Percentiles rank a stretch among this genome's conserved stretches.
Evolutionary conservation across 345 rosid genomes (phyloP).

Genomic region (Pseudoturritis turrita): DNA sequence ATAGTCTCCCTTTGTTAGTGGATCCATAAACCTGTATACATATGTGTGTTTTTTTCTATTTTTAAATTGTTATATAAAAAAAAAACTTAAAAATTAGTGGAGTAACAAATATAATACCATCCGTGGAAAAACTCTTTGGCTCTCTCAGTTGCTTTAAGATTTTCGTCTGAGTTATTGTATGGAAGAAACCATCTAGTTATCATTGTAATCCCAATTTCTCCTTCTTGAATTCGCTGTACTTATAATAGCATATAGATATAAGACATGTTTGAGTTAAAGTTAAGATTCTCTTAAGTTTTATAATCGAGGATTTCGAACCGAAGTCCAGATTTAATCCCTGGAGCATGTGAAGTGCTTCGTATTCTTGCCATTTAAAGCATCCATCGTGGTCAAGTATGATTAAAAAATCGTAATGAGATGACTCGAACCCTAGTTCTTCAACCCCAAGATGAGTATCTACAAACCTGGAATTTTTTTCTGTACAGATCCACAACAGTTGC

Average conservation of each 20-base stretch:
- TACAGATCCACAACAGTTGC: slow-evolving; percentile 24
- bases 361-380: too few species aligned
- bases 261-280: background rate
- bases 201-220: slow-evolving; percentile 34
- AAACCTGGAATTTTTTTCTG: slow-evolving; percentile 29
- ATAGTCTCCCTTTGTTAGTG: slow-evolving; percentile 31
- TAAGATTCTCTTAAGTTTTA: too few species aligned
- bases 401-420: too few species aligned
- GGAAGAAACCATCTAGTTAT: slow-evolving; percentile 31
- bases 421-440: too few species aligned
- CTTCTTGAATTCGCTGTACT: slow-evolving; percentile 28
- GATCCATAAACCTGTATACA: slow-evolving; percentile 31
- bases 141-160: slow-evolving; percentile 26
- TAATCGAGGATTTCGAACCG: too few species aligned
- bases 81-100: background rate
- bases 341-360: too few species aligned
- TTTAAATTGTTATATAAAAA: background rate
- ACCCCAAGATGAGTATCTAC: too few species aligned
- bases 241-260: background rate
- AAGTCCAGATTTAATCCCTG: too few species aligned
- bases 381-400: too few species aligned
- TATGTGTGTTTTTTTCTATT: background rate
- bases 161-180: background rate
- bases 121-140: slow-evolving; percentile 31
- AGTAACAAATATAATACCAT: slow-evolving; percentile 15